Conservation (phyloP, 2,329 filamentous ascomycete genomes). For the Elsinoe batatas region DNA sequence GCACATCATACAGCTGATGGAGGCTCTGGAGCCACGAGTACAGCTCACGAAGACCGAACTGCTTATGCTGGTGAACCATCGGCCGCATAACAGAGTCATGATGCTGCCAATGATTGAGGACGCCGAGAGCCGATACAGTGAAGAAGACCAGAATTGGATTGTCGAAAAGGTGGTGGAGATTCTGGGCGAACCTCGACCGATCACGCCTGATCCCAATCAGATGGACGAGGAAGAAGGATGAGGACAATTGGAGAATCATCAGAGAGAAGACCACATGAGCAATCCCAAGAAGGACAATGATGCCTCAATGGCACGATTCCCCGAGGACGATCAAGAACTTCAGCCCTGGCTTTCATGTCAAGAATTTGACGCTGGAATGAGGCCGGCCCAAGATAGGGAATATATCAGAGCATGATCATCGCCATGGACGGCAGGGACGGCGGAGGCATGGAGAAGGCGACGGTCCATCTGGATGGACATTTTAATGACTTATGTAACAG, state of each 20-base stretch:
- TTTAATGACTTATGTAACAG: too few relatives aligned
- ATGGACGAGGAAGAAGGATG: constrained; percentile 1
- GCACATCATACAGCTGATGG: constrained; percentile 21
- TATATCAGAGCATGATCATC: too few relatives aligned
- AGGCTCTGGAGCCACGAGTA: constrained; percentile 23
- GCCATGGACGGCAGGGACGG: too few relatives aligned
- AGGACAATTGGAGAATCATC: not conserved
- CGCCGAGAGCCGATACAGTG: constrained; percentile 25
- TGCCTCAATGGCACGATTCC: too few relatives aligned
- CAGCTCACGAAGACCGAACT: constrained; percentile 27
- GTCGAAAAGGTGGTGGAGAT: constrained; percentile 22
- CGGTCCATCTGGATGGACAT: too few relatives aligned
- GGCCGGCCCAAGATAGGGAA: too few relatives aligned
- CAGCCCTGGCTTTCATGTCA: too few relatives aligned
- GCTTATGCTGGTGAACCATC: constrained; percentile 27
- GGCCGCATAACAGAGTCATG: constrained; percentile 25
- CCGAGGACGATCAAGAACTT: too few relatives aligned
- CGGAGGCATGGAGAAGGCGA: too few relatives aligned
- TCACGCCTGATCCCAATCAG: constrained; percentile 3
- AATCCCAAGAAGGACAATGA: not conserved
- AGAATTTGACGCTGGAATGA: too few relatives aligned
- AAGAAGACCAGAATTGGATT: constrained; percentile 25
- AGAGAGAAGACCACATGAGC: too few relatives aligned
- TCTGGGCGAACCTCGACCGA: constrained; percentile 6
- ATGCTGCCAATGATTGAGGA: constrained; percentile 29